Conservation (phyloP, 176 grass and related monocot species). For the Triticum urartu region DNA sequence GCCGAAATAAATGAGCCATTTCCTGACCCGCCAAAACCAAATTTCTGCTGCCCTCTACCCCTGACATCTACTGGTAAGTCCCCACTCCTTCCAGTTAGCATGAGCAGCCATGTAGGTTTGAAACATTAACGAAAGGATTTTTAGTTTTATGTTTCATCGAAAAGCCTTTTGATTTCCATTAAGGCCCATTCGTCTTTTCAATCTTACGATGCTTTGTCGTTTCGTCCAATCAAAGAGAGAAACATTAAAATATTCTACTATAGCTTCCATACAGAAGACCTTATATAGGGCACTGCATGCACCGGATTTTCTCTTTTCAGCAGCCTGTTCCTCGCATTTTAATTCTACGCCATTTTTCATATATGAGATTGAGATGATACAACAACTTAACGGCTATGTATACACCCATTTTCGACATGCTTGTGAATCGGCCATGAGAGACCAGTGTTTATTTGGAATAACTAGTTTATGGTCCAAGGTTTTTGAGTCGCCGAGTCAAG, state of each 20-base stretch:
- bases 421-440: background rate
- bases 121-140: too few species aligned
- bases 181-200: too few species aligned
- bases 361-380: background rate
- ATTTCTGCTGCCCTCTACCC: background rate
- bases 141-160: too few species aligned
- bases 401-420: background rate
- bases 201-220: too few species aligned
- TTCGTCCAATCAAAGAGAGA: too few species aligned
- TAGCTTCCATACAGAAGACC: too few species aligned
- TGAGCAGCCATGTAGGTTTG: too few species aligned
- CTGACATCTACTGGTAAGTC: background rate
- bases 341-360: background rate
- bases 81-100: too few species aligned
- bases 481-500: too few species aligned
- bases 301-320: background rate
- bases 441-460: background rate
- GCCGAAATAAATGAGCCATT: background rate
- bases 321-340: background rate
- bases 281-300: background rate
- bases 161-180: too few species aligned
- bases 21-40: background rate
- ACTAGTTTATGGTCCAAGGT: too few species aligned
- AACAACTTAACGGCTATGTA: background rate
- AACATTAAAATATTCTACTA: too few species aligned